A percentile compares a stretch with the other conserved stretches of the same genome.
These are phyloP conservation scores for Penstemon barbatus DNA, from an alignment of 257 asterid genomes.

Conservation along the genomic window DNA sequence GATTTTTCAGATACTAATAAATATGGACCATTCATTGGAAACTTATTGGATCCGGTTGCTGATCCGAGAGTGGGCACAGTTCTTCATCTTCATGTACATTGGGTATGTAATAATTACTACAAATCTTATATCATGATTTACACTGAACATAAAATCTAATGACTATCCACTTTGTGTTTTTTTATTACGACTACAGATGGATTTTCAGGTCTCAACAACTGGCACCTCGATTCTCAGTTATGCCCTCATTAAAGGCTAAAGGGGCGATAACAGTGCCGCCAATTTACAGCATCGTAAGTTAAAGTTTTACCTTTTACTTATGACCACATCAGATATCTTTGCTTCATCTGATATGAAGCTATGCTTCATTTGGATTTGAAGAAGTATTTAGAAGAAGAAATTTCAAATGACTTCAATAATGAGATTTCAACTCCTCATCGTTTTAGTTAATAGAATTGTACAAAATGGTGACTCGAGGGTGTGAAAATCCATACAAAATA, in stretches of 20 bases:
- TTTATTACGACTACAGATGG: conserved; percentile 51
- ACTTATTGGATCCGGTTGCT: conserved; percentile 75
- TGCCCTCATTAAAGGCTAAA: conserved; percentile 56
- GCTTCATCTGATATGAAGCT: too few species aligned
- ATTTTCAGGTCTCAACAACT: conserved; percentile 69
- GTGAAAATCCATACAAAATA: too few species aligned
- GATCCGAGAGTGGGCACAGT: conserved; percentile 85
- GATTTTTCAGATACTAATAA: conserved; percentile 60
- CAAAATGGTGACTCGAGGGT: too few species aligned
- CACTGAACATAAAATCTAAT: conserved; percentile 7
- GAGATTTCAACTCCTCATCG: too few species aligned
- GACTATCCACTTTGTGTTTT: not conserved
- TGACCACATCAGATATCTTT: not conserved
- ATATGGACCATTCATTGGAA: conserved; percentile 55
- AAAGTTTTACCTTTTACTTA: not conserved
- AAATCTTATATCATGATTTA: not conserved
- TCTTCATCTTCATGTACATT: conserved; percentile 62
- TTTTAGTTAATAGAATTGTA: too few species aligned
- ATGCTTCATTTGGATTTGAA: too few species aligned
- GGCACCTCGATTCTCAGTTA: conserved; percentile 72
- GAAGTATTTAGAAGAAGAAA: too few species aligned
- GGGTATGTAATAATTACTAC: conserved; percentile 50
- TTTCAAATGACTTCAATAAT: too few species aligned
- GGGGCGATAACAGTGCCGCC: conserved; percentile 61
- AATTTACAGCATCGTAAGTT: conserved; percentile 85